Base-by-base conservation (phyloP, 2,329 filamentous ascomycete genomes). In the Phoma sp. region DNA sequence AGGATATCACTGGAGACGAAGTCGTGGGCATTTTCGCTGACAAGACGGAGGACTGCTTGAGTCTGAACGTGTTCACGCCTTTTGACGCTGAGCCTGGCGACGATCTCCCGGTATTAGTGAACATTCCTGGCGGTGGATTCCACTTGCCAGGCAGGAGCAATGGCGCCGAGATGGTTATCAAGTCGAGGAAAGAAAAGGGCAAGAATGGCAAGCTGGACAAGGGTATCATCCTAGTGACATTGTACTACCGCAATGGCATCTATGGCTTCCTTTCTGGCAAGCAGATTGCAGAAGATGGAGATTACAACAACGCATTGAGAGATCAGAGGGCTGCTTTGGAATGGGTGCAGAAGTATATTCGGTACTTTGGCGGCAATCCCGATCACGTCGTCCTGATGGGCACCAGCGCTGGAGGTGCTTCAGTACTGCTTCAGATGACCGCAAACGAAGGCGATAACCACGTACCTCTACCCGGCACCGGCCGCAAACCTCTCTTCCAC, bases 361-460 rank as follows among this genome's bases (percentile, higher is more conserved):
- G 60, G 54, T 78, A 75, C 30, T 80, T 80, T 49, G 78, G 78
- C 2, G 78, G 78, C 23, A 73, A 80, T 55, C 76, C 78, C 3
- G 68, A 79, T 32, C 78, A 77, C 46, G 74, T 80, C 2, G 76
- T 79, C n/a, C 70, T 79, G 4, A 78, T 78, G 41, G 78, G 78
- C 1, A 71, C 68, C 4, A 70, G 67, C 44, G 70, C 70, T 23
- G 70, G 70, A 33, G 69, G 64, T 4, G 64, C 69, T 10, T 71
- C 68, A 4, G 68, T 66, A 2, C 53, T 72, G 45, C 59, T 70
- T 2, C 69, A 72, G 29, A 40, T 72, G 10, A 66, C 67, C 2
- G 69, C 63, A 8, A 72, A 72, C 39, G 65, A 62, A 9, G 69
- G 69, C 9, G 67, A 72, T 50, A 58, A 72, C 49, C 48, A 63